phyloP scores from a whole-genome alignment of 306 rosid genomes.

The Vigna unguiculata region DNA sequence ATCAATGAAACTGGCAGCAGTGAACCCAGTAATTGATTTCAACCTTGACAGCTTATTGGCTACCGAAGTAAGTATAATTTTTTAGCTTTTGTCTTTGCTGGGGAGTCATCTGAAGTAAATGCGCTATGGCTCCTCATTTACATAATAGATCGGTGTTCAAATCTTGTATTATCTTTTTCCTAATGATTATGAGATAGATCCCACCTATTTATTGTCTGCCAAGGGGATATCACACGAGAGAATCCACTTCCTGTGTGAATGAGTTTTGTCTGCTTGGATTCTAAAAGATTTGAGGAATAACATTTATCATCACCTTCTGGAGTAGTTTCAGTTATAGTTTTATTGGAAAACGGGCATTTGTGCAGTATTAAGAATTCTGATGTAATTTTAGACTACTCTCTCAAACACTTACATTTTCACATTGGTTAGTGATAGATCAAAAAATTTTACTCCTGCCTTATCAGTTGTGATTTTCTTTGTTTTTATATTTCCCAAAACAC shows the following conservation, averaged over 20 bases:
- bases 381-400: slow-evolving; percentile 14
- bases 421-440: slow-evolving; percentile 21
- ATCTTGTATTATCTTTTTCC: neutral
- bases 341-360: neutral
- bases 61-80: slow-evolving; percentile 69
- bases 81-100: slow-evolving; percentile 9
- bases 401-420: slow-evolving; percentile 21
- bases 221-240: neutral
- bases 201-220: neutral
- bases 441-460: slow-evolving; percentile 3
- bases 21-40: slow-evolving; percentile 85
- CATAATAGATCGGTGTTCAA: neutral
- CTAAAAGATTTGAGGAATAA: slow-evolving; percentile 21
- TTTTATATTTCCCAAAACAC: slow-evolving; percentile 23
- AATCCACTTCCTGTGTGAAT: neutral
- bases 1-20: slow-evolving; percentile 95
- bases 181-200: neutral
- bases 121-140: neutral
- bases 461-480: slow-evolving; percentile 19
- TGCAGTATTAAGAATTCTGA: slow-evolving; percentile 15
- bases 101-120: slow-evolving; percentile 8
- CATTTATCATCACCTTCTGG: slow-evolving; percentile 7
- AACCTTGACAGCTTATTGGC: slow-evolving; percentile 76
- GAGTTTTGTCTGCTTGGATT: slow-evolving; percentile 16
- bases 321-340: slow-evolving; percentile 8